These are phyloP conservation scores for Bryum argenteum DNA, from an alignment of 225 moss, liverwort and hornwort genomes.

Conservation along the genomic window DNA sequence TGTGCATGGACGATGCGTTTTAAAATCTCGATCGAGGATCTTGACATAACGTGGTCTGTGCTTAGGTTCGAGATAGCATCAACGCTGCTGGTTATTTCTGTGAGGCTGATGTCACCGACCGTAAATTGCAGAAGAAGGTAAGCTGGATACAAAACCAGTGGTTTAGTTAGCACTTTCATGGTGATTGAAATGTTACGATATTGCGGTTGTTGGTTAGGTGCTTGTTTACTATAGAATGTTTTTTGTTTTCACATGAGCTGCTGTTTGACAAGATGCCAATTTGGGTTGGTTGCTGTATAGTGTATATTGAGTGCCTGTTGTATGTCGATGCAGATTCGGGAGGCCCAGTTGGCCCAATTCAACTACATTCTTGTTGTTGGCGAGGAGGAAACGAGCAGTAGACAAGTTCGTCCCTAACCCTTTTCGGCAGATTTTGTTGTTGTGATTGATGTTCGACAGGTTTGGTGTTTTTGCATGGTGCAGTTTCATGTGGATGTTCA, in stretches of 20 bases:
- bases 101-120: slow-evolving; percentile 76
- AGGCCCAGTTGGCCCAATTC: slow-evolving; percentile 92
- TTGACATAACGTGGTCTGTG: slow-evolving; percentile 18
- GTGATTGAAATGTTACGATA: slow-evolving; percentile 5
- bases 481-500: not conserved
- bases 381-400: slow-evolving; percentile 69
- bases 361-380: slow-evolving; percentile 98
- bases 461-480: not conserved
- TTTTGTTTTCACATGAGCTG: not conserved
- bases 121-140: slow-evolving; percentile 73
- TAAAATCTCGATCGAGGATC: slow-evolving; percentile 5
- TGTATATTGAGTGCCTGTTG: not conserved
- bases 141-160: not conserved
- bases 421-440: not conserved
- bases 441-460: not conserved
- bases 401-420: slow-evolving; percentile 39
- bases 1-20: not conserved
- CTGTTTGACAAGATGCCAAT: not conserved
- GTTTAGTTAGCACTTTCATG: not conserved
- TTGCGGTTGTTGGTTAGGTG: not conserved
- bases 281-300: slow-evolving; percentile 2
- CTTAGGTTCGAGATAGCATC: slow-evolving; percentile 65
- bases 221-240: not conserved
- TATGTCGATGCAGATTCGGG: slow-evolving; percentile 63
- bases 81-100: slow-evolving; percentile 79